phyloP scores from a whole-genome alignment of 371 early-diverging fungal species.

The Mucor racemosus region DNA sequence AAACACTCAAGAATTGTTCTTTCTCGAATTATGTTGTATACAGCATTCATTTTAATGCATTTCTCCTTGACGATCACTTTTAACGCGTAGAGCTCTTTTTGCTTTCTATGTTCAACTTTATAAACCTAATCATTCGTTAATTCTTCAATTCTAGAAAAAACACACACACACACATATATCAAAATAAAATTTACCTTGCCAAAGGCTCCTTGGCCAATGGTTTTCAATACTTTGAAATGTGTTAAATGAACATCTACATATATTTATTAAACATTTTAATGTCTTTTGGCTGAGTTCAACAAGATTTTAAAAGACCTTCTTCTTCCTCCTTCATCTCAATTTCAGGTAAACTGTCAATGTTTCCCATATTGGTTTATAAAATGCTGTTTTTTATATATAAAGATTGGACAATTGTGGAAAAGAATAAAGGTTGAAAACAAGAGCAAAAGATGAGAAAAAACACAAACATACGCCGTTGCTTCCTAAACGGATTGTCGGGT shows the following conservation, averaged over 20 bases:
- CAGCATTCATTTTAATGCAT: slow-evolving; percentile 69
- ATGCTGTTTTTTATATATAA: background rate
- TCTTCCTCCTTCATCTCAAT: slow-evolving; percentile 14
- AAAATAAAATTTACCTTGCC: slow-evolving; percentile 58
- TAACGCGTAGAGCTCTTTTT: slow-evolving; percentile 68
- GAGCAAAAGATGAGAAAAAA: slow-evolving; percentile 9
- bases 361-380: slow-evolving; percentile 21
- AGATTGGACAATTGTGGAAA: background rate
- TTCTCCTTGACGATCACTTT: slow-evolving; percentile 78
- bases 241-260: slow-evolving; percentile 51
- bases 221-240: slow-evolving; percentile 60
- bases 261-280: background rate
- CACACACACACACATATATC: no score
- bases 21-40: slow-evolving; percentile 74
- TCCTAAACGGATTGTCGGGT: background rate
- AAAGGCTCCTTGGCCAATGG: slow-evolving; percentile 70
- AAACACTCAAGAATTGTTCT: slow-evolving; percentile 73
- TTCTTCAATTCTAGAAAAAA: no score
- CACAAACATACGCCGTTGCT: background rate
- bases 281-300: background rate
- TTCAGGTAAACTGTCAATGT: slow-evolving; percentile 24
- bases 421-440: slow-evolving; percentile 1
- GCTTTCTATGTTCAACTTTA: slow-evolving; percentile 65
- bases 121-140: slow-evolving; percentile 48
- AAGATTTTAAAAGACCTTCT: background rate